phyloP scores from a whole-genome alignment of 768 basidiomycete genomes.

The Paxillus rubicundulus region DNA sequence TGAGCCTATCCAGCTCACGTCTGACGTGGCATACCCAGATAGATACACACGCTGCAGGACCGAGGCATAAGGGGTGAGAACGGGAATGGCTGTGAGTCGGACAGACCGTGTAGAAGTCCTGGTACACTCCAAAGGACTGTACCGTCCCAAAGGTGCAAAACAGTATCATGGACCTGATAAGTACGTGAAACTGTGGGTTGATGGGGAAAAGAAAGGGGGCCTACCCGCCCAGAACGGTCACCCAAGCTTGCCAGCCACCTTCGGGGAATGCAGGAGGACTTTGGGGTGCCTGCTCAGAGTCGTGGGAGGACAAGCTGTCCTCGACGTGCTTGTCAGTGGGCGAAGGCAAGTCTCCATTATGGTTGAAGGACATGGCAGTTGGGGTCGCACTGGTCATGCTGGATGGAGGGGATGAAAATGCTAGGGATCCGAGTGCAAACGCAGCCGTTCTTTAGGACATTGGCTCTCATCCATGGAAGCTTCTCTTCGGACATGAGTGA shows the following conservation, averaged over 20 bases:
- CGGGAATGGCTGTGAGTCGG: background rate
- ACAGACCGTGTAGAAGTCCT: constrained; percentile 48
- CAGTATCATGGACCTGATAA: constrained; percentile 37
- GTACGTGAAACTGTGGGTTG: background rate
- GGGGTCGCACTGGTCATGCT: constrained; percentile 8
- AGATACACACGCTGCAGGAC: constrained; percentile 35
- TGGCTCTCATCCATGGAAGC: background rate
- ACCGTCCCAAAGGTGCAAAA: constrained; percentile 51
- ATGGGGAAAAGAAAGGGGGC: constrained; percentile 7
- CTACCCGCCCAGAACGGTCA: constrained; percentile 47
- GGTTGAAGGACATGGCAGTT: background rate
- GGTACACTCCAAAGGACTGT: constrained; percentile 49
- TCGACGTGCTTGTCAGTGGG: background rate
- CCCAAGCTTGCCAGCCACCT: constrained; percentile 45
- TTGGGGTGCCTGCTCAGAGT: background rate
- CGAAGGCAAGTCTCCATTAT: background rate
- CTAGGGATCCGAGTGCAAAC: background rate
- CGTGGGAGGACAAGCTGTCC: background rate
- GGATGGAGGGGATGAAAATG: background rate
- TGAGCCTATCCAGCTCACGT: constrained; percentile 51
- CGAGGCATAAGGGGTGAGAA: background rate
- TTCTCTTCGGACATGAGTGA: constrained; percentile 13
- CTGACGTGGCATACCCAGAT: constrained; percentile 38
- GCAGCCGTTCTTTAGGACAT: constrained; percentile 13
- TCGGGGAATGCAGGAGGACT: constrained; percentile 37